These are phyloP conservation scores for Datura wrightii DNA, from an alignment of 257 asterid species.

Conservation along the genomic window DNA sequence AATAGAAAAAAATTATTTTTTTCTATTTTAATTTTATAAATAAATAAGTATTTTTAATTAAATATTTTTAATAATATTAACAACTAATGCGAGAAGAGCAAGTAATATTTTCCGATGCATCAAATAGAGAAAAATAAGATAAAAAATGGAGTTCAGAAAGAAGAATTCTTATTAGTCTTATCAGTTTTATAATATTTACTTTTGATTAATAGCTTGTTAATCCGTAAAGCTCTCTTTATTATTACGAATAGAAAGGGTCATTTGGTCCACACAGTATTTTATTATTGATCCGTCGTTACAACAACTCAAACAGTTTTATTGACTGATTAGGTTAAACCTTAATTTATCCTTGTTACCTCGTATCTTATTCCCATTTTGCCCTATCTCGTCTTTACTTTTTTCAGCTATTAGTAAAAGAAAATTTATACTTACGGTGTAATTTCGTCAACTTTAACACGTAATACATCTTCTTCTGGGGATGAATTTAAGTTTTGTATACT, in stretches of 20 bases:
- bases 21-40: too few relatives aligned
- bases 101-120: background rate
- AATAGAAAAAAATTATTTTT: too few relatives aligned
- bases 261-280: slow-evolving; percentile 1
- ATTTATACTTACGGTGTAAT: too few relatives aligned
- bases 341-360: slow-evolving; percentile 40
- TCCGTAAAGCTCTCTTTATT: background rate
- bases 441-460: background rate
- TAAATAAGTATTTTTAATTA: too few relatives aligned
- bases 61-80: too few relatives aligned
- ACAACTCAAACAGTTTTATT: slow-evolving; percentile 43
- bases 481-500: background rate
- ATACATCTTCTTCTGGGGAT: background rate
- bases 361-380: slow-evolving; percentile 20
- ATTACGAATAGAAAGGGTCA: background rate
- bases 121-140: background rate
- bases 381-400: background rate
- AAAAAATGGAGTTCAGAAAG: background rate
- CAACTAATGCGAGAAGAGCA: too few relatives aligned
- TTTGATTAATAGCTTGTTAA: background rate
- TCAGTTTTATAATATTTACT: background rate
- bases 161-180: background rate
- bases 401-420: background rate
- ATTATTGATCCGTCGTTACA: slow-evolving; percentile 37
- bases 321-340: slow-evolving; percentile 39